These are phyloP conservation scores for Phytophthora foliorum DNA, from an alignment of 352 stramenopile genomes.

Conservation along the genomic window DNA sequence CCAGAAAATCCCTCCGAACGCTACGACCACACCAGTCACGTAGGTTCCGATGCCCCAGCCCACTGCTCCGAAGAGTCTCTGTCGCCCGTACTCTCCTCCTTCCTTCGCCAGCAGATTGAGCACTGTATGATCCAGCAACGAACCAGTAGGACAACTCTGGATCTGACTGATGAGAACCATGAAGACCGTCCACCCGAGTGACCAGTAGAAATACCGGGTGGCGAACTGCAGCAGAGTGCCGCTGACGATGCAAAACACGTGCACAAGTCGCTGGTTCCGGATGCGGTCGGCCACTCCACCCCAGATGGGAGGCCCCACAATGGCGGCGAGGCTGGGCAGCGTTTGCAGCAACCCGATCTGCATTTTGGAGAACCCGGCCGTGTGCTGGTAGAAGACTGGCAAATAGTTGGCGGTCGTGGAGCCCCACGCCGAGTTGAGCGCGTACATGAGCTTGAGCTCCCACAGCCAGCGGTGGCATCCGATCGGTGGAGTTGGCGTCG, in stretches of 20 bases:
- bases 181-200: conserved; percentile 49
- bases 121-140: conserved; percentile 74
- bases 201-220: conserved; percentile 51
- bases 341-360: conserved; percentile 79
- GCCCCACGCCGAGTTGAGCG: conserved; percentile 57
- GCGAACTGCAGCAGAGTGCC: conserved; percentile 63
- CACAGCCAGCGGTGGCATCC: conserved; percentile 31
- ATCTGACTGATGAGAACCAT: conserved; percentile 68
- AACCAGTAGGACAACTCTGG: conserved; percentile 52
- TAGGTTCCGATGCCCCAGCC: conserved; percentile 71
- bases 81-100: conserved; percentile 79
- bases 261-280: conserved; percentile 63
- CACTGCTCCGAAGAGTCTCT: conserved; percentile 76
- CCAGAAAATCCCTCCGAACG: conserved; percentile 63
- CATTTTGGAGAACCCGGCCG: conserved; percentile 67
- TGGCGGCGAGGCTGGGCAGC: conserved; percentile 62
- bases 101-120: conserved; percentile 65
- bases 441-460: conserved; percentile 80
- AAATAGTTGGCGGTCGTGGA: conserved; percentile 78
- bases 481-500: background rate
- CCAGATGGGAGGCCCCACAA: conserved; percentile 74
- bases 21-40: conserved; percentile 64
- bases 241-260: conserved; percentile 65
- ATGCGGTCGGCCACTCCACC: conserved; percentile 69
- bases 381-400: conserved; percentile 75